Conservation (phyloP, 2,329 filamentous ascomycete species). For the Colletotrichum sp. region DNA sequence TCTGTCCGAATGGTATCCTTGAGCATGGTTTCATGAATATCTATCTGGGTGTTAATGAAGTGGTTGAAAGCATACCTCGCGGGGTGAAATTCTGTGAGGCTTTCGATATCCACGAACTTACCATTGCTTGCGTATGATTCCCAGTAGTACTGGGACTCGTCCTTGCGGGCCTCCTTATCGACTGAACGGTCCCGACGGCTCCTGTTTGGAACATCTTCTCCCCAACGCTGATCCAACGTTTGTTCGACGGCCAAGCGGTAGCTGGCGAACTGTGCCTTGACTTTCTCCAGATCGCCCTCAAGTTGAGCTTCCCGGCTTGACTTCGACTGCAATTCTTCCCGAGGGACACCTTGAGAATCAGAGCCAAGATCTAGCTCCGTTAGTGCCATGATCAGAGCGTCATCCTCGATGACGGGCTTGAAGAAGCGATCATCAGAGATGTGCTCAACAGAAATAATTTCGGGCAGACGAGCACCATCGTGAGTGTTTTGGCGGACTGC, state of each 20-base stretch:
- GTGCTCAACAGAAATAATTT: slow-evolving; percentile 62
- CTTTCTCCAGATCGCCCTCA: slow-evolving; percentile 63
- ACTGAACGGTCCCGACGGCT: slow-evolving; percentile 25
- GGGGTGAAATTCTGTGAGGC: not conserved
- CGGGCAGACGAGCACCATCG: slow-evolving; percentile 52
- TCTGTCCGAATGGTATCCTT: slow-evolving; percentile 89
- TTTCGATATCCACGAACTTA: slow-evolving; percentile 34
- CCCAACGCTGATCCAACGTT: slow-evolving; percentile 70
- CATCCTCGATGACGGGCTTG: slow-evolving; percentile 85
- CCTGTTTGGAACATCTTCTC: slow-evolving; percentile 51
- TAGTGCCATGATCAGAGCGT: slow-evolving; percentile 85
- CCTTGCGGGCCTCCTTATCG: slow-evolving; percentile 27
- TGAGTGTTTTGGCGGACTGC: slow-evolving; percentile 54
- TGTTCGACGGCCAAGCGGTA: slow-evolving; percentile 70
- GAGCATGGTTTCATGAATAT: slow-evolving; percentile 95
- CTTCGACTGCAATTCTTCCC: slow-evolving; percentile 39
- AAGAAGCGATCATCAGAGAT: slow-evolving; percentile 83
- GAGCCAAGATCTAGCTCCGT: slow-evolving; percentile 72
- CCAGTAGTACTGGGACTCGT: slow-evolving; percentile 54
- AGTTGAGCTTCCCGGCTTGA: slow-evolving; percentile 59
- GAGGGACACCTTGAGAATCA: slow-evolving; percentile 28
- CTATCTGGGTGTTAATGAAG: slow-evolving; percentile 42
- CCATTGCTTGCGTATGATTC: slow-evolving; percentile 69
- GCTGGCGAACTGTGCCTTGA: slow-evolving; percentile 67
- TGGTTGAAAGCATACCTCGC: not conserved